A percentile compares a stretch with the other conserved stretches of the same genome.
These are phyloP conservation scores for Verticillium isaacii DNA, from an alignment of 2,329 filamentous ascomycete species.

Conservation along the genomic window DNA sequence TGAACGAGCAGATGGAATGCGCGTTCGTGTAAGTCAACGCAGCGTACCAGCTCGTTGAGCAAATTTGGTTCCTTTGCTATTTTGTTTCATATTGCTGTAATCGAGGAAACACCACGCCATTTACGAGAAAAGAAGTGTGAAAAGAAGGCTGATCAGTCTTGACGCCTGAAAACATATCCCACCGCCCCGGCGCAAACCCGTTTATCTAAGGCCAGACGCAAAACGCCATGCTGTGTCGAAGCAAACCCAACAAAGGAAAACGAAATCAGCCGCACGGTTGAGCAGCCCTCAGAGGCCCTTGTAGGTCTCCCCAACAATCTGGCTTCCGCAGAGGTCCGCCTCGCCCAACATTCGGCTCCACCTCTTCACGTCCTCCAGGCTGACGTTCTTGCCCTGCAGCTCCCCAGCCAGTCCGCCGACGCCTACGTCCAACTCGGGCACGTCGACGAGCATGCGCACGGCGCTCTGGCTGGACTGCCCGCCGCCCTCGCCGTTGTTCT, in stretches of 20 bases:
- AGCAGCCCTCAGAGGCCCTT: constrained; percentile 7
- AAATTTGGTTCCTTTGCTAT: too few species aligned
- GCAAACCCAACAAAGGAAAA: not conserved
- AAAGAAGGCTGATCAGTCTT: not conserved
- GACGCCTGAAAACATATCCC: not conserved
- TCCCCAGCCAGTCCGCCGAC: constrained; percentile 10
- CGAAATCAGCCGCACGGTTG: not conserved
- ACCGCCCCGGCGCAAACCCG: not conserved
- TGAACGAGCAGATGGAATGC: too few species aligned
- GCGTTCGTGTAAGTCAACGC: too few species aligned
- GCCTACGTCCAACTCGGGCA: not conserved
- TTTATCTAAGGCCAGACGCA: not conserved
- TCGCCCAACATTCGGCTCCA: constrained; percentile 17
- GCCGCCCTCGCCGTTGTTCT: constrained; percentile 18
- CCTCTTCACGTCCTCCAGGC: constrained; percentile 13
- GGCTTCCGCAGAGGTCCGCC: constrained; percentile 10
- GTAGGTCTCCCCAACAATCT: constrained; percentile 11
- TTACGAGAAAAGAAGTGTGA: too few species aligned
- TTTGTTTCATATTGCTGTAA: too few species aligned
- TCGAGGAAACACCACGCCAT: too few species aligned
- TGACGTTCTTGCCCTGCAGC: constrained; percentile 10
- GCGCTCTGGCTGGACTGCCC: not conserved
- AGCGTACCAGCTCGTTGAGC: too few species aligned
- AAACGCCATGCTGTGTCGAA: constrained; percentile 10
- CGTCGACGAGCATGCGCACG: not conserved